Evolutionary conservation across 2,329 filamentous ascomycete species (phyloP).

Genomic region (Cercospora beticola): DNA sequence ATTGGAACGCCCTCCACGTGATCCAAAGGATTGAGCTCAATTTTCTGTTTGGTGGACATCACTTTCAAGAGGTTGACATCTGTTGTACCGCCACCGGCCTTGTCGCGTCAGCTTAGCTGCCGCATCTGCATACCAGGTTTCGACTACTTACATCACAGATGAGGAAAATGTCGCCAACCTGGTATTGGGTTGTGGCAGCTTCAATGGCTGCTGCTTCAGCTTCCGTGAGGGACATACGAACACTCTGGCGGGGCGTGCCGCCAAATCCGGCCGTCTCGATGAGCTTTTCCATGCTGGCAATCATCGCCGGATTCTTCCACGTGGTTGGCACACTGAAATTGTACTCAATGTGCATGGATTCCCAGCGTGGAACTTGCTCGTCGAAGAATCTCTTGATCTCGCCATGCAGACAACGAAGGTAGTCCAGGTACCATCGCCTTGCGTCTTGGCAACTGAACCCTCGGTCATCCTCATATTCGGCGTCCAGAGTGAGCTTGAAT

Average conservation of each 20-base stretch:
- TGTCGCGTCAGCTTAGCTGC: neutral
- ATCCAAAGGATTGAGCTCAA: neutral
- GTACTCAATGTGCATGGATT: neutral
- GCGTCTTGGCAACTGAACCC: neutral
- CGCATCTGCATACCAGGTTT: neutral
- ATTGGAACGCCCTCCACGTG: neutral
- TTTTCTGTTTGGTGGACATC: neutral
- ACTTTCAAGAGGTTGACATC: neutral
- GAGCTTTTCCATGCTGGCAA: neutral
- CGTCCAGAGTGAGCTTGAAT: neutral
- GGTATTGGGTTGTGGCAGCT: neutral
- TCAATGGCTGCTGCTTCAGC: neutral
- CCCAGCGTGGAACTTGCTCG: neutral
- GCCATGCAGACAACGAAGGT: neutral
- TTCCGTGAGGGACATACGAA: neutral
- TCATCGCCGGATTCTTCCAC: neutral
- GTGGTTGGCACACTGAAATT: neutral
- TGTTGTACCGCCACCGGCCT: neutral
- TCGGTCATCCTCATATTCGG: neutral
- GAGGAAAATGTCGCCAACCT: neutral
- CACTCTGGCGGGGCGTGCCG: neutral
- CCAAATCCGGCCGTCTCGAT: neutral
- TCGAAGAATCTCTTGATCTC: neutral
- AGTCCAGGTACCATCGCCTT: neutral
- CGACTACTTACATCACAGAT: neutral